Evolutionary conservation across 2,329 filamentous ascomycete species (phyloP).

Genomic region (Lecanicillium sp.): DNA sequence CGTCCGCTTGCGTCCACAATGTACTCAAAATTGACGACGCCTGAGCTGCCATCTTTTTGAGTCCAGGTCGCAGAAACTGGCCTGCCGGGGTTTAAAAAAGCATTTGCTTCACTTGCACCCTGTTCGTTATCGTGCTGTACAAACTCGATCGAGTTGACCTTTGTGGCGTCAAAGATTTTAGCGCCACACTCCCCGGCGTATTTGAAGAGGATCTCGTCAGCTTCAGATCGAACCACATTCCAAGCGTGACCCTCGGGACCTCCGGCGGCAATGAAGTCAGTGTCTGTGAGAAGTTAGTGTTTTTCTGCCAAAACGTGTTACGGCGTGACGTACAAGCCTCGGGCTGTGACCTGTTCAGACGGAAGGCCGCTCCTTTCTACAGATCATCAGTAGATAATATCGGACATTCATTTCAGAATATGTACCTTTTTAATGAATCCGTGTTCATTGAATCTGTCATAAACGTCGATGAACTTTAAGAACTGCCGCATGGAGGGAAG

Average conservation of each 20-base stretch:
- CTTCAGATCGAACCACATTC: constrained; percentile 42
- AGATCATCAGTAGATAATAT: background rate
- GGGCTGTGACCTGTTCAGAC: constrained; percentile 26
- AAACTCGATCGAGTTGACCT: constrained; percentile 30
- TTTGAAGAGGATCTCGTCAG: constrained; percentile 38
- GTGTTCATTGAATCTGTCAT: constrained; percentile 32
- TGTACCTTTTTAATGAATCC: constrained; percentile 36
- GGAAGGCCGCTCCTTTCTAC: constrained; percentile 32
- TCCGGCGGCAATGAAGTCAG: constrained; percentile 36
- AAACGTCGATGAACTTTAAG: constrained; percentile 37
- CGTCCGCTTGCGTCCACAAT: constrained; percentile 44
- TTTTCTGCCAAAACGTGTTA: background rate
- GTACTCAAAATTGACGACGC: constrained; percentile 39
- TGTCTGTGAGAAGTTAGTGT: constrained; percentile 23
- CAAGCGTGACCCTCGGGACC: constrained; percentile 35
- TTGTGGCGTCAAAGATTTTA: constrained; percentile 34
- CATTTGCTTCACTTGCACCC: background rate
- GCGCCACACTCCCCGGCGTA: constrained; percentile 36
- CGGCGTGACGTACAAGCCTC: constrained; percentile 30
- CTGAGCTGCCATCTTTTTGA: constrained; percentile 29
- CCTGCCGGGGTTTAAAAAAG: constrained; percentile 19
- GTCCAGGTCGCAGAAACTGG: constrained; percentile 32
- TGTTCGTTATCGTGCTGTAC: constrained; percentile 8
- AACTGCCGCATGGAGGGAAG: constrained; percentile 35
- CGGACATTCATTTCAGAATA: constrained; percentile 11